Percentiles rank a stretch among this genome's conserved stretches.
phyloP scores from a whole-genome alignment of 2,329 filamentous ascomycete genomes.

The Pseudogymnoascus sp. region DNA sequence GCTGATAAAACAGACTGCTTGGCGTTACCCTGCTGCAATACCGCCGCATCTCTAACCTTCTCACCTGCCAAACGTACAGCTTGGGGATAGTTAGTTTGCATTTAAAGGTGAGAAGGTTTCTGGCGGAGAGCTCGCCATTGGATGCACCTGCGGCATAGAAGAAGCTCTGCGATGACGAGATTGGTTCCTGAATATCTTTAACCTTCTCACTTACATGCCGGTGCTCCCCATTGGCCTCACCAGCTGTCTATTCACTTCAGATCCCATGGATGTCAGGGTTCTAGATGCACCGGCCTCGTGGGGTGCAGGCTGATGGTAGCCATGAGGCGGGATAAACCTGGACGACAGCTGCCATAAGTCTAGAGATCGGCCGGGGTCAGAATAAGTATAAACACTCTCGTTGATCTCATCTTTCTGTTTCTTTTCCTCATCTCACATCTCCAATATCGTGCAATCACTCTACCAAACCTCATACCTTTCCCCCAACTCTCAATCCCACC shows the following conservation, averaged over 20 bases:
- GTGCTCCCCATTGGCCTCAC: not conserved
- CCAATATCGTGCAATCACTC: too few species aligned
- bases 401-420: not conserved
- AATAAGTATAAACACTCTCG: not conserved
- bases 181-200: slow-evolving; percentile 4
- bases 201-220: not conserved
- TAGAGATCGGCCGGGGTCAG: not conserved
- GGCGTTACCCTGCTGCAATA: not conserved
- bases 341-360: not conserved
- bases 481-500: not conserved
- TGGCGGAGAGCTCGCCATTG: not conserved
- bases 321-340: not conserved
- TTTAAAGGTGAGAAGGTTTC: slow-evolving; percentile 5
- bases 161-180: not conserved
- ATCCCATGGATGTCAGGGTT: not conserved
- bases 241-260: not conserved
- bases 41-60: too few species aligned
- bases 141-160: not conserved
- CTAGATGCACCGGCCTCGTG: not conserved
- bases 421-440: not conserved
- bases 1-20: not conserved
- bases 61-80: too few species aligned
- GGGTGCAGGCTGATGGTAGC: too few species aligned
- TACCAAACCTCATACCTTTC: not conserved
- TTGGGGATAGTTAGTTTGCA: not conserved